Percentiles rank a stretch among this genome's conserved stretches.
Conservation (phyloP, 345 rosid genomes). For the Ceriops zippeliana region DNA sequence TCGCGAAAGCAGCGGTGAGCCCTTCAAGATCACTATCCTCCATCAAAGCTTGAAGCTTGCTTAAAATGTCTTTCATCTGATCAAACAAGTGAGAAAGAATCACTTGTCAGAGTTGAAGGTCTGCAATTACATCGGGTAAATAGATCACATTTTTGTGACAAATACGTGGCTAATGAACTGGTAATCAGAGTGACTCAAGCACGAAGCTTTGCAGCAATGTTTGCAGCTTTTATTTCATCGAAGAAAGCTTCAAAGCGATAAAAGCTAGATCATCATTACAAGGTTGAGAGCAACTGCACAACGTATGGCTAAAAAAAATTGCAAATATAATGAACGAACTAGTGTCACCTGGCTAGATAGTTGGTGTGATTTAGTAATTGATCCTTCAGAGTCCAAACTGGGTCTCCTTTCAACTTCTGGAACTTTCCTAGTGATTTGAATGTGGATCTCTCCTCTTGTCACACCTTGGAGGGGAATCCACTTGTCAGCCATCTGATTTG, state of each 20-base stretch:
- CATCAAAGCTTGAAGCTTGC: conserved; percentile 50
- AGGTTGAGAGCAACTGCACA: background rate
- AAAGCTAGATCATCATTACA: background rate
- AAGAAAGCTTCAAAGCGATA: background rate
- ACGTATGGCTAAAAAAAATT: background rate
- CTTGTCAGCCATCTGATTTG: conserved; percentile 73
- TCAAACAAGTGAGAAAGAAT: background rate
- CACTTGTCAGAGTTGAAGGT: background rate
- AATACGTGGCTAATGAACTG: background rate
- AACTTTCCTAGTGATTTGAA: conserved; percentile 73
- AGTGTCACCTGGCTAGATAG: conserved; percentile 49
- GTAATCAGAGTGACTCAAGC: background rate
- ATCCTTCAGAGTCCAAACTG: conserved; percentile 52
- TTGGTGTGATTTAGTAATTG: conserved; percentile 51
- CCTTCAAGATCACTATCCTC: conserved; percentile 67
- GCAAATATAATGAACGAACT: background rate
- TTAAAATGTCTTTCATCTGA: conserved; percentile 66
- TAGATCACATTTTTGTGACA: too few relatives aligned
- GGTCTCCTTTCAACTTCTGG: conserved; percentile 46
- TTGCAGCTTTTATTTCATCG: too few relatives aligned
- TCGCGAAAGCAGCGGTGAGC: conserved; percentile 53
- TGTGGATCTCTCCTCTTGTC: conserved; percentile 73
- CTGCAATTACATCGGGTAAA: background rate
- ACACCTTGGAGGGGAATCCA: conserved; percentile 99
- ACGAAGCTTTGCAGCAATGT: background rate